Conservation (phyloP, 306 rosid species). For the Cucurbita moschata region DNA sequence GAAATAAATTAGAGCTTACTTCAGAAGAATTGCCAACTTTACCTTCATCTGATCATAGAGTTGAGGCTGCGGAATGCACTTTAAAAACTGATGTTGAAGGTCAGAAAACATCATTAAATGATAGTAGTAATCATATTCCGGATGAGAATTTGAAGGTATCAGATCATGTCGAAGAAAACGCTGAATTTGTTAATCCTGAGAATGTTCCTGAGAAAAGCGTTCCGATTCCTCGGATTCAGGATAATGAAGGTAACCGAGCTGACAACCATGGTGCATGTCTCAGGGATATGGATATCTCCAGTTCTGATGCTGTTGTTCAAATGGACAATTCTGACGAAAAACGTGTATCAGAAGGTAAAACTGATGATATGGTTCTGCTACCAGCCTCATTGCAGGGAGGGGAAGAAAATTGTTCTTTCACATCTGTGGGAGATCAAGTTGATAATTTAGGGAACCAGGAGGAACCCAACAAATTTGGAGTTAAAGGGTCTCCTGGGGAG, state of each 20-base stretch:
- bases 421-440: slow-evolving; percentile 6
- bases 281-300: slow-evolving; percentile 18
- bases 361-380: neutral
- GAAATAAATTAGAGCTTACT: neutral
- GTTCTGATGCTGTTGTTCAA: slow-evolving; percentile 3
- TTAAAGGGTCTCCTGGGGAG: neutral
- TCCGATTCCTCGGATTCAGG: neutral
- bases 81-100: slow-evolving; percentile 11
- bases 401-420: slow-evolving; percentile 6
- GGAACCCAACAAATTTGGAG: slow-evolving; percentile 10
- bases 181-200: neutral
- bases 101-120: neutral
- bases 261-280: slow-evolving; percentile 8
- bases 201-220: slow-evolving; percentile 6
- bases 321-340: slow-evolving; percentile 3
- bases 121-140: neutral
- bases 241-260: slow-evolving; percentile 1
- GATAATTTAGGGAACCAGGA: slow-evolving; percentile 3
- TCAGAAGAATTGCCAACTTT: neutral
- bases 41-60: neutral
- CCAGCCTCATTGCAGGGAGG: slow-evolving; percentile 11
- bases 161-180: neutral
- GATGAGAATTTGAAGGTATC: neutral
- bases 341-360: neutral
- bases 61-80: slow-evolving; percentile 13